Evolutionary conservation across 768 basidiomycete species (phyloP).

Genomic region (Collybia nuda): DNA sequence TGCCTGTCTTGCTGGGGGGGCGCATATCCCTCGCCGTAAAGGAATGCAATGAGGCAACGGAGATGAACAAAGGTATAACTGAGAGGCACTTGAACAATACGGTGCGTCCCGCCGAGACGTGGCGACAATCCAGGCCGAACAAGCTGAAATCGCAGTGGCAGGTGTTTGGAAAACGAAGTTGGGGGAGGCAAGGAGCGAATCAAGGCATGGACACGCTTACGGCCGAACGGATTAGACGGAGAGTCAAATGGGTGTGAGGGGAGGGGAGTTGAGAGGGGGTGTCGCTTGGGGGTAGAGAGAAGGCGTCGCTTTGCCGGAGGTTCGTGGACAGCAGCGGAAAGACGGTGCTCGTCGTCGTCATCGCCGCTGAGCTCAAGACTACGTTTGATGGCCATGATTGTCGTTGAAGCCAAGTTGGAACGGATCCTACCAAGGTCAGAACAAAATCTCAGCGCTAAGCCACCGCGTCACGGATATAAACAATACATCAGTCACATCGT

Average conservation of each 20-base stretch:
- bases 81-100: slow-evolving; percentile 67
- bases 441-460: not conserved
- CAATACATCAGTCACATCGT: slow-evolving; percentile 9
- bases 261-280: slow-evolving; percentile 38
- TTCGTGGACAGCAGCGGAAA: slow-evolving; percentile 5
- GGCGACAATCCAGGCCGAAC: slow-evolving; percentile 32
- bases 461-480: too few relatives aligned
- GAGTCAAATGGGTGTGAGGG: slow-evolving; percentile 59
- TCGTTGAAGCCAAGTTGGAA: not conserved
- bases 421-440: slow-evolving; percentile 8
- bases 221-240: slow-evolving; percentile 69
- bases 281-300: slow-evolving; percentile 15
- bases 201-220: slow-evolving; percentile 44
- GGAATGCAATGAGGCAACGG: slow-evolving; percentile 57
- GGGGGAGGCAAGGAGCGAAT: slow-evolving; percentile 38
- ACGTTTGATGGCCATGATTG: slow-evolving; percentile 15
- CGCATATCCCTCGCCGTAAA: slow-evolving; percentile 43
- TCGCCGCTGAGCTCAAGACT: slow-evolving; percentile 11
- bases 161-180: slow-evolving; percentile 57
- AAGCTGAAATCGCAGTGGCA: slow-evolving; percentile 65
- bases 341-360: not conserved
- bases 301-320: slow-evolving; percentile 17
- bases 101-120: slow-evolving; percentile 51
- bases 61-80: slow-evolving; percentile 71
- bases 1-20: slow-evolving; percentile 39